Conservation (phyloP, 2,329 filamentous ascomycete genomes). For the Tolypocladium inflatum region DNA sequence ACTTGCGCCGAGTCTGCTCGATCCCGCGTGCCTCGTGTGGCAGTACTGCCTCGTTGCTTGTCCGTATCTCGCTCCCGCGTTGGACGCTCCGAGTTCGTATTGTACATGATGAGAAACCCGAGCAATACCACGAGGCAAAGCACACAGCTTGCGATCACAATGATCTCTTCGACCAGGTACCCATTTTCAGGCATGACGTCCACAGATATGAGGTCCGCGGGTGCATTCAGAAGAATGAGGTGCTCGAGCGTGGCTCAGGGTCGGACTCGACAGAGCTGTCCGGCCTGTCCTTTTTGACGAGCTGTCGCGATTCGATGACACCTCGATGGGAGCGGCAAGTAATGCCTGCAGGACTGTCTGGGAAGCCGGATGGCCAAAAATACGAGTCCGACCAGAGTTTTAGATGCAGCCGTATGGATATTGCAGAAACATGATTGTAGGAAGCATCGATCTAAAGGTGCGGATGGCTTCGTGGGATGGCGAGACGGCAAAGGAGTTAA, state of each 20-base stretch:
- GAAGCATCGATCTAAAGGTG: neutral
- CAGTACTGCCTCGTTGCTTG: too few relatives aligned
- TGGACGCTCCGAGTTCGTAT: neutral
- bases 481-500: neutral
- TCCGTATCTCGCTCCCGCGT: too few relatives aligned
- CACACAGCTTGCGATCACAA: neutral
- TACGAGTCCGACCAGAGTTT: too few relatives aligned
- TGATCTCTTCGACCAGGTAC: neutral
- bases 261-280: too few relatives aligned
- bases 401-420: neutral
- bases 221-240: too few relatives aligned
- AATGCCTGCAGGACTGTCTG: too few relatives aligned
- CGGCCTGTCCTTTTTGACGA: too few relatives aligned
- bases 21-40: too few relatives aligned
- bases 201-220: neutral
- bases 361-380: too few relatives aligned
- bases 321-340: too few relatives aligned
- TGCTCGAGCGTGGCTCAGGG: too few relatives aligned
- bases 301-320: too few relatives aligned
- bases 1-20: neutral
- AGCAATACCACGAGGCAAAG: neutral
- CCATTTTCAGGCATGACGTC: neutral
- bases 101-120: neutral
- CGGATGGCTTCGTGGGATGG: neutral
- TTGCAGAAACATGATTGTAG: neutral